These are phyloP conservation scores for Dittrichia graveolens DNA, from an alignment of 129 eudicot genomes.

Conservation along the genomic window DNA sequence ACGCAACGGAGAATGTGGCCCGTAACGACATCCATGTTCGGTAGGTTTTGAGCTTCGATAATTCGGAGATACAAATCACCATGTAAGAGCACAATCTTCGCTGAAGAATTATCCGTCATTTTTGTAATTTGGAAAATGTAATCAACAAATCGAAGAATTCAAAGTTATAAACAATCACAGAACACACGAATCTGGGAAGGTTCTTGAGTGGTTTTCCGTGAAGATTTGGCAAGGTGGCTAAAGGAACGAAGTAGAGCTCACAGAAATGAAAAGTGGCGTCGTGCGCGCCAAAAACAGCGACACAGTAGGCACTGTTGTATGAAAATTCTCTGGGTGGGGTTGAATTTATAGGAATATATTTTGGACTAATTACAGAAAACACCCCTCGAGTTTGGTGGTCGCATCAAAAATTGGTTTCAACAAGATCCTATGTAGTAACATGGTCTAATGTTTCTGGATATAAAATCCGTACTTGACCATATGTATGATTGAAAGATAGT, in stretches of 20 bases:
- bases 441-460: not conserved
- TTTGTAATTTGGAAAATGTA: slow-evolving; percentile 7
- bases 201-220: not conserved
- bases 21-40: slow-evolving; percentile 81
- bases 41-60: slow-evolving; percentile 63
- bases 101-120: slow-evolving; percentile 43
- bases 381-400: slow-evolving; percentile 19
- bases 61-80: slow-evolving; percentile 74
- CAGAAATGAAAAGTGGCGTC: not conserved
- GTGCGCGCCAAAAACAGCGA: slow-evolving; percentile 22
- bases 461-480: too few relatives aligned
- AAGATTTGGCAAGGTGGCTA: not conserved
- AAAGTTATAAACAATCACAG: not conserved
- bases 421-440: not conserved
- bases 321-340: not conserved
- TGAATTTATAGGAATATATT: slow-evolving; percentile 11
- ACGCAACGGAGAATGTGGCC: slow-evolving; percentile 71
- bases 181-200: not conserved
- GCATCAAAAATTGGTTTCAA: slow-evolving; percentile 22
- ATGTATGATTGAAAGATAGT: too few relatives aligned
- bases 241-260: not conserved
- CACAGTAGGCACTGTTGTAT: slow-evolving; percentile 6
- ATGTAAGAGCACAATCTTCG: slow-evolving; percentile 52
- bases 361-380: slow-evolving; percentile 17
- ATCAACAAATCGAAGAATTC: not conserved